Percentiles rank a stretch among this genome's conserved stretches.
Conservation (phyloP, 1,139 yeast genomes). For the Scheffersomyces insectosa region DNA sequence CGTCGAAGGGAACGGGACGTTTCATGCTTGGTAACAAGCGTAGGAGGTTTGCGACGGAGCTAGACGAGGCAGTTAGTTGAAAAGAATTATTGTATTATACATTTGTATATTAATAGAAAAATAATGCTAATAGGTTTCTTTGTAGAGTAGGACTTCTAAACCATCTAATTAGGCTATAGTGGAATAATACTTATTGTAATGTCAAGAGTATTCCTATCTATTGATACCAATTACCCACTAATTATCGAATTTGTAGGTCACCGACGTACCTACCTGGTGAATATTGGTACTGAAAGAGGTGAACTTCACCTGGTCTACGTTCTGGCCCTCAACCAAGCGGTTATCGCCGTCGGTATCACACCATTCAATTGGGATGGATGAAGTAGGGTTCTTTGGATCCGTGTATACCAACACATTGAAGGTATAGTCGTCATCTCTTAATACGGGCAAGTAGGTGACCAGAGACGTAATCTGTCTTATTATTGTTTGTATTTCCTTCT, state of each 20-base stretch:
- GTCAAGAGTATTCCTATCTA: too few relatives aligned
- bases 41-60: conserved; percentile 39
- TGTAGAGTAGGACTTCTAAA: too few relatives aligned
- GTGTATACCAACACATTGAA: conserved; percentile 88
- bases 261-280: conserved; percentile 75
- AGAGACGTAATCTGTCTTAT: conserved; percentile 89
- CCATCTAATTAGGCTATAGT: too few relatives aligned
- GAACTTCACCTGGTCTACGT: conserved; percentile 68
- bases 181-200: too few relatives aligned
- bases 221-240: not conserved
- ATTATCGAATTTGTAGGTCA: conserved; percentile 55
- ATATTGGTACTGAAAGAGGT: conserved; percentile 67
- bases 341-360: conserved; percentile 67
- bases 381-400: conserved; percentile 57
- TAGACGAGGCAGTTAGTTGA: not conserved
- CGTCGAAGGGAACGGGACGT: conserved; percentile 51
- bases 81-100: too few relatives aligned
- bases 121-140: too few relatives aligned
- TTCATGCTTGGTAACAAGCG: conserved; percentile 56
- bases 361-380: conserved; percentile 78
- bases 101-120: too few relatives aligned
- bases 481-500: conserved; percentile 78
- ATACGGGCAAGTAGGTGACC: conserved; percentile 78
- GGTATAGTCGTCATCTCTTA: conserved; percentile 67
- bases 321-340: conserved; percentile 52